These are phyloP conservation scores for Ascobolus immersus DNA, from an alignment of 495 filamentous ascomycete genomes.

Conservation along the genomic window DNA sequence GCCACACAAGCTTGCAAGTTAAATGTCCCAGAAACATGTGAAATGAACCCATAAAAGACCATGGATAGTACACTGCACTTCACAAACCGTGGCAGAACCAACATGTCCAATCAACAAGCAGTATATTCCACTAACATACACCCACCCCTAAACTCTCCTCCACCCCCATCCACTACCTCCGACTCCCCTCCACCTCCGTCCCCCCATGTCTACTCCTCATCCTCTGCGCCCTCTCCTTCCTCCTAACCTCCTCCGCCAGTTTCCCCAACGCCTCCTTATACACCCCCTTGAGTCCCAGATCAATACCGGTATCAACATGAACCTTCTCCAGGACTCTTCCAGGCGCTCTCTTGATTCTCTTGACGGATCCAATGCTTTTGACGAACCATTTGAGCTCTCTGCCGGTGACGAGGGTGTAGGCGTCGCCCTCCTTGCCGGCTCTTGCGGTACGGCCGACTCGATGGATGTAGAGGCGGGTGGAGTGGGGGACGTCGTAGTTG, in stretches of 20 bases:
- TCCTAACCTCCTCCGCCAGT: constrained; percentile 21
- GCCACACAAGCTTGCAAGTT: no score
- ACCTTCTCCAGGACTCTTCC: background rate
- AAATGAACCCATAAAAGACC: no score
- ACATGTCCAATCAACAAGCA: no score
- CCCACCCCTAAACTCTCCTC: no score
- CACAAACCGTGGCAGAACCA: no score
- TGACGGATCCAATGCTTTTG: constrained; percentile 46
- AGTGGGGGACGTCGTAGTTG: constrained; percentile 88
- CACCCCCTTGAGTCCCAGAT: background rate
- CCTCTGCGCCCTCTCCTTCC: background rate
- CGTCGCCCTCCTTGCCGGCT: constrained; percentile 47
- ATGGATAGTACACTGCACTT: no score
- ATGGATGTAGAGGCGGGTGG: constrained; percentile 72
- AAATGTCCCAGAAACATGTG: no score
- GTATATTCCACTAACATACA: no score
- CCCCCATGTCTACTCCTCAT: no score
- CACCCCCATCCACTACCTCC: no score
- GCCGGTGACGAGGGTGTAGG: constrained; percentile 59
- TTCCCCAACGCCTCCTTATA: constrained; percentile 8
- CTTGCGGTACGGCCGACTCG: constrained; percentile 76
- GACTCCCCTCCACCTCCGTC: no score
- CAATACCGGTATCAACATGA: background rate
- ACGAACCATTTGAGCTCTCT: constrained; percentile 70
- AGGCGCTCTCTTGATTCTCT: constrained; percentile 14